A percentile compares a stretch with the other conserved stretches of the same genome.
Conservation (phyloP, 371 early-diverging fungal species). For the Lichtheimia ramosa region DNA sequence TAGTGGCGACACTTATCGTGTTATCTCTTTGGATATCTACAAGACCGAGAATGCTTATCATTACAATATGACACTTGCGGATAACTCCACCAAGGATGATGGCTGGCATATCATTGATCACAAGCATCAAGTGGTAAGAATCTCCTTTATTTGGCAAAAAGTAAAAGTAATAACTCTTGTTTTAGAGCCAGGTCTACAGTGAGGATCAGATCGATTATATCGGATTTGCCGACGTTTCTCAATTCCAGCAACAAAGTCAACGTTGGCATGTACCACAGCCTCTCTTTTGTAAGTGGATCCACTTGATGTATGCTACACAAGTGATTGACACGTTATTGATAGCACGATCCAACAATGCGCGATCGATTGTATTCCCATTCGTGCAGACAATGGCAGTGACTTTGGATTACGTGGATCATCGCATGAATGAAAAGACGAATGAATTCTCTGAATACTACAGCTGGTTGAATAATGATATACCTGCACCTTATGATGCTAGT, state of each 20-base stretch:
- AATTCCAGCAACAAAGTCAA: slow-evolving; percentile 8
- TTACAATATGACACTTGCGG: slow-evolving; percentile 26
- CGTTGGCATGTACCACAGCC: slow-evolving; percentile 3
- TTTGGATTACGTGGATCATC: slow-evolving; percentile 7
- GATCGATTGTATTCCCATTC: slow-evolving; percentile 8
- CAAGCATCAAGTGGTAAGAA: too few species aligned
- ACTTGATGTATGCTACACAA: neutral
- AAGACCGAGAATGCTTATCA: slow-evolving; percentile 25
- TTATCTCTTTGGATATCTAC: slow-evolving; percentile 22
- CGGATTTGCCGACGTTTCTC: slow-evolving; percentile 12
- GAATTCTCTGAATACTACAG: slow-evolving; percentile 6
- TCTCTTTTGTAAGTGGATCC: slow-evolving; percentile 4
- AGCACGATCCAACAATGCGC: slow-evolving; percentile 9
- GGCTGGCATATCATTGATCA: too few species aligned
- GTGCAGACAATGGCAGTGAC: slow-evolving; percentile 2
- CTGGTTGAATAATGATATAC: slow-evolving; percentile 4
- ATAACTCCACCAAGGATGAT: slow-evolving; percentile 14
- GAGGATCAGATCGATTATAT: slow-evolving; percentile 13
- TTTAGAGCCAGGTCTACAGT: slow-evolving; percentile 1
- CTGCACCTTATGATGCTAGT: slow-evolving; percentile 19
- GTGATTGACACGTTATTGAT: neutral
- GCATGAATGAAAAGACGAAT: neutral
- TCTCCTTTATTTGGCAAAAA: too few species aligned
- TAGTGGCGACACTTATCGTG: slow-evolving; percentile 22
- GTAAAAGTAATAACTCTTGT: too few species aligned